Evolutionary conservation across 805 yeast species (phyloP), one percentile per base, ranked within the genome.

Genomic region (Lachancea mirantina): DNA sequence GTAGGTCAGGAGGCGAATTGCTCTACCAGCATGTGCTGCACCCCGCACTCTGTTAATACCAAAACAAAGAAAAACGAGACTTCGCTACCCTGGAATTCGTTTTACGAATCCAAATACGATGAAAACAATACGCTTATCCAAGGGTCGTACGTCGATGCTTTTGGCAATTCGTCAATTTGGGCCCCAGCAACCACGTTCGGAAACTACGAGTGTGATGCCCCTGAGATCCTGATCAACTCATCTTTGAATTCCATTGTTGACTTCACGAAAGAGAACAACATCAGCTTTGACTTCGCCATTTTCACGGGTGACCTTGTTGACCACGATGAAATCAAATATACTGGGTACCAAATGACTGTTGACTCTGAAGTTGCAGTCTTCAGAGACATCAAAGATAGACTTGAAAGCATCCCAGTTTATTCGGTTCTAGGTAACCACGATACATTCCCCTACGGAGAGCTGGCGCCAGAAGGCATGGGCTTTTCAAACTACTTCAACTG

Each of bases 301-400:
- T 79, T 79, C 63, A 79, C 85, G 4, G 87, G 87, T 36, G 88
- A 79, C 48, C 63, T 78, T 50, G 79, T 78, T 34, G 85, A 79
- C 51, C 88, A 79, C 48, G 77, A 72, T 43, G 74, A 69, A 36
- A 47, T 61, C 8, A 63, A 65, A 28, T 65, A 68, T 46, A 68
- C 69, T 29, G 62, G 70, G 27, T 55, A 50, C 41, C 66, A 73
- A 27, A 61, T 65, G 41, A 70, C 78, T 21, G 60, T 64, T 36
- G 52, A 59, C 19, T 75, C 79, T n/a, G 83, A 78, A 51, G 65
- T 63, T 34, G 50, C 54, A 14, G 54, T 70, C 2, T 65, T 74
- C 53, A 58, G 68, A 41, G 68, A 76, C 38, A 62, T 78, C 64
- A 78, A 78, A 44, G 47, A 41, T 34, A 51, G 55, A 34, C 64